These are phyloP conservation scores for Helicocarpus griseus DNA, from an alignment of 2,329 filamentous ascomycete species.

Conservation along the genomic window DNA sequence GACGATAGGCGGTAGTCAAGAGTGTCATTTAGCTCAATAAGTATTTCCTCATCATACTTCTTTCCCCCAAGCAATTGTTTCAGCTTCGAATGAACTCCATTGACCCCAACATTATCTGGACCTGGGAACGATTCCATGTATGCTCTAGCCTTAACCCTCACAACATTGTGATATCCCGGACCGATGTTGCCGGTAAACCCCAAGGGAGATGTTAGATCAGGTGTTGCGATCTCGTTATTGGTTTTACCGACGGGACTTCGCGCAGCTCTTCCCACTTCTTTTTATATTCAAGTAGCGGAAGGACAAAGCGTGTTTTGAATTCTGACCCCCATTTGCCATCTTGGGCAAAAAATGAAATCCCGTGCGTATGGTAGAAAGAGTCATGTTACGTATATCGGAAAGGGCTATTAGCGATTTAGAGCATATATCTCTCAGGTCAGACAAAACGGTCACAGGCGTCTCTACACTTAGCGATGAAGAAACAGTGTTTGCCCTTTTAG, in stretches of 20 bases:
- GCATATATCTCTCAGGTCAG: no score
- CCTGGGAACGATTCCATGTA: conserved; percentile 1
- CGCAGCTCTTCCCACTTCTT: conserved; percentile 10
- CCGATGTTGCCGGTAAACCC: conserved; percentile 7
- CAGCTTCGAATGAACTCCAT: background rate
- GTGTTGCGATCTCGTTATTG: no score
- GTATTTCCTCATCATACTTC: background rate
- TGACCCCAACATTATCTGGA: background rate
- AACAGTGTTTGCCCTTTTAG: no score
- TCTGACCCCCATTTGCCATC: conserved; percentile 13
- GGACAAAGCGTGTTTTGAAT: conserved; percentile 8
- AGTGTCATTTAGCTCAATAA: background rate
- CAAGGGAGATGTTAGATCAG: background rate
- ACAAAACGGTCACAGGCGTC: background rate
- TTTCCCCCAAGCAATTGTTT: background rate
- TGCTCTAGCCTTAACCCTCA: background rate
- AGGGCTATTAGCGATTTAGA: conserved; percentile 8
- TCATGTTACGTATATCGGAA: conserved; percentile 6
- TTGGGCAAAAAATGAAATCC: conserved; percentile 13
- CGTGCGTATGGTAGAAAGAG: conserved; percentile 6
- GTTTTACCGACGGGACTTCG: background rate
- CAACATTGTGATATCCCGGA: conserved; percentile 1
- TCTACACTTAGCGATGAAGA: no score
- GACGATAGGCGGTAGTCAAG: background rate
- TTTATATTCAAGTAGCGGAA: conserved; percentile 11